Base-by-base conservation (phyloP, 2,329 filamentous ascomycete genomes). In the Aspergillus spinulosporus region DNA sequence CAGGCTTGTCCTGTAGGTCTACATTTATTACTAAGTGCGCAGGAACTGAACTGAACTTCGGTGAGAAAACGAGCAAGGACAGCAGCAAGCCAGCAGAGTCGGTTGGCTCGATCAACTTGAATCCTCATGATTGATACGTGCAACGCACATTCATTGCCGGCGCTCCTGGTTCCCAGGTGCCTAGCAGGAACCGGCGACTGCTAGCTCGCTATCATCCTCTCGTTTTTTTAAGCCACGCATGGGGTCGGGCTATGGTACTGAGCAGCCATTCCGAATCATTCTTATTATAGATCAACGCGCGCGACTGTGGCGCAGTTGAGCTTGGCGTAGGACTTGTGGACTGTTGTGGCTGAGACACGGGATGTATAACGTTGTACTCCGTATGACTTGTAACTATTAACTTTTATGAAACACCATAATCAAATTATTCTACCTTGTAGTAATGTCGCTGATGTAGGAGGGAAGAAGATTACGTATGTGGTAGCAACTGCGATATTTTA, bases 1-100 rank as follows among this genome's bases (percentile, higher is more conserved):
- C 49, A 59, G 54, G 42, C 40, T 36, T 28, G 36, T 29, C 29
- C 36, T 42, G 45, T 59, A 48, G 47, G 39, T 21, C 39, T 57
- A 54, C 49, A 9, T 48, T 45, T 54, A 44, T 52, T 57, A 40
- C 55, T 57, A 53, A 57, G 55, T 57, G 45, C 37, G 45, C 49
- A 57, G 55, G 45, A 53, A 45, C 44, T 46, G n/a, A 21, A 42
- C n/a, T 21, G 11, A 40, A 21, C 21, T 36, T 43, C 11, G 26
- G 28, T 34, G 51, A 44, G 21, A 21, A 21, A 21, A 21, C 5
- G 52, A 42, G 37, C 52, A 29, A 15, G 43, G 21, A 29, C 28
- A 45, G 48, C 9, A 14, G 39, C 47, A 26, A 56, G 53, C 40
- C 40, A 45, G 31, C 28, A 12, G 42, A 37, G 50, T 45, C 34